Base-by-base conservation (phyloP, 306 rosid genomes). In the Citrullus colocynthis region DNA sequence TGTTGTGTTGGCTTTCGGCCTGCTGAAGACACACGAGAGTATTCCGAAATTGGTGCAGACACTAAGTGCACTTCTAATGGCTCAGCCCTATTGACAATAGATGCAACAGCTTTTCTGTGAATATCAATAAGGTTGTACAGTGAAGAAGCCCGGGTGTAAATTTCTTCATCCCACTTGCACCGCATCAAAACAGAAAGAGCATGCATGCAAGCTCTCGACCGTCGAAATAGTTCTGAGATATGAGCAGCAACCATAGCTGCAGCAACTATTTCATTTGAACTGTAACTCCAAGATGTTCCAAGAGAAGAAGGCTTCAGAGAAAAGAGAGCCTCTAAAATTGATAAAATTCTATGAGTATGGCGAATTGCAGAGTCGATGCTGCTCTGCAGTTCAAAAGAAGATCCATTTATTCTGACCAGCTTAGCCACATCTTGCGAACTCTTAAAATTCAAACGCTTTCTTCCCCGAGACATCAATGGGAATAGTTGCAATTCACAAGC, bases 221-320 rank as follows among this genome's bases (percentile, higher is more conserved):
- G 87, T 82, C 98, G 87, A 82, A 95, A 95, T 83, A 95, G 83
- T 73, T 95, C 98, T 77, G 98, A 92, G 80, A 95, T 89, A 85
- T 95, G 98, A 20, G 98, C 98, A 7, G 98, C 98, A 85, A 95
- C 98, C 98, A 95, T 95, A 24, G 98, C 98, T 78, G 98, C 98
- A 58, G 98, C 98, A 82, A 95, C 97, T 83, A 95, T 95, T 86
- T 95, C 98, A 80, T 90, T 92, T 74, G 98, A 95, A 85, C 98
- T 90, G 88, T 88, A 92, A 87, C 92, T 90, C 98, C 98, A 92
- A 1, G 98, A 90, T 7, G 98, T 92, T 51, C 98, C 98, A 80
- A 95, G 85, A 78, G 98, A 88, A 82, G 98, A 95, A 30, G 98
- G 98, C 87, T 92, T 93, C 80, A 92, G 85, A 41, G 90, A 89